These are phyloP conservation scores for Xylariaceae sp. DNA, from an alignment of 2,329 filamentous ascomycete species.

Conservation along the genomic window DNA sequence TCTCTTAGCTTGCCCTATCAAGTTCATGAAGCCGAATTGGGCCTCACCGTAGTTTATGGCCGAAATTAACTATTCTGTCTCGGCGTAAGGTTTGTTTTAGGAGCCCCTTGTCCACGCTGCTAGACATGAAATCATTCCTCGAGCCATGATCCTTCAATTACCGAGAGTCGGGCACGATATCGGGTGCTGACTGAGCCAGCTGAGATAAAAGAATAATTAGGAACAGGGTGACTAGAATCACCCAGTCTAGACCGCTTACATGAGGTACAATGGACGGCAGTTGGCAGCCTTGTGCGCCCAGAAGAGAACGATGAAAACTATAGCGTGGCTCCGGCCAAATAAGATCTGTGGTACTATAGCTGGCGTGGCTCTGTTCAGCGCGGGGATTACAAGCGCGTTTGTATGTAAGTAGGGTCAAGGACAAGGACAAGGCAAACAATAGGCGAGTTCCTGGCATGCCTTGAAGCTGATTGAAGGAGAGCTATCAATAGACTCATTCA, in stretches of 20 bases:
- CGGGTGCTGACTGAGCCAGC: constrained; percentile 23
- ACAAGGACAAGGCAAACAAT: constrained; percentile 25
- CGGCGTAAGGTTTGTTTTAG: not conserved
- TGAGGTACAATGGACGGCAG: constrained; percentile 25
- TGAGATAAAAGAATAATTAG: constrained; percentile 20
- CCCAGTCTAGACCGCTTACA: constrained; percentile 26
- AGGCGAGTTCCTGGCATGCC: constrained; percentile 12
- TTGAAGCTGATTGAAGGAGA: constrained; percentile 6
- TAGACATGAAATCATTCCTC: constrained; percentile 24
- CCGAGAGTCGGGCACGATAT: constrained; percentile 13
- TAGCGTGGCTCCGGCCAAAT: constrained; percentile 21
- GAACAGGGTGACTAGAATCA: constrained; percentile 17
- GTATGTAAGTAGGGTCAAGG: constrained; percentile 20
- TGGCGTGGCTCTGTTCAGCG: constrained; percentile 9
- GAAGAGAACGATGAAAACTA: constrained; percentile 5
- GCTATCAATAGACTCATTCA: constrained; percentile 2
- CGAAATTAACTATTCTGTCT: not conserved
- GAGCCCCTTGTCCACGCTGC: constrained; percentile 14
- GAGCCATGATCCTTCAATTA: constrained; percentile 17
- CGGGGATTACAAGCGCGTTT: constrained; percentile 9
- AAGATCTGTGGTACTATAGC: constrained; percentile 5
- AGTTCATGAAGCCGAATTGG: not conserved
- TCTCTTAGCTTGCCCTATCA: not conserved
- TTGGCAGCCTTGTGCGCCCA: constrained; percentile 25
- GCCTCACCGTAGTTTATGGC: not conserved